Percentiles rank a stretch among this genome's conserved stretches.
Conservation (phyloP, 208 protist species). For the Ichthyophonus hoferi region DNA sequence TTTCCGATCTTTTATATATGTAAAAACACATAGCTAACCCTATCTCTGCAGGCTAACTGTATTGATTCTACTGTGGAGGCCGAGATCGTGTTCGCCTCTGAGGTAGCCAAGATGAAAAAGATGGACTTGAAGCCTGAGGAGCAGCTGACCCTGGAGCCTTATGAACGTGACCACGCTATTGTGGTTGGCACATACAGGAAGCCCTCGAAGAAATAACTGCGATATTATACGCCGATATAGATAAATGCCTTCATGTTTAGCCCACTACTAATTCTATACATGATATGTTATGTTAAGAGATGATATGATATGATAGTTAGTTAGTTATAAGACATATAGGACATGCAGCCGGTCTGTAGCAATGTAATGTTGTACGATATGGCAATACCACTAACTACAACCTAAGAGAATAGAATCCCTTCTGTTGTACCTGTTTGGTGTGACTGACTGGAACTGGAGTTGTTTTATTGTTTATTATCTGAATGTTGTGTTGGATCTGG, state of each 20-base stretch:
- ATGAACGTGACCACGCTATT: slow-evolving; percentile 98
- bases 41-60: slow-evolving; percentile 85
- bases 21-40: too few species aligned
- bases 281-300: not conserved
- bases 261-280: not conserved
- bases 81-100: slow-evolving; percentile 91
- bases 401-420: too few species aligned
- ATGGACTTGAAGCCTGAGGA: slow-evolving; percentile 94
- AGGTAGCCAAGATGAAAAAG: slow-evolving; percentile 92
- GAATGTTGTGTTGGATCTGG: too few species aligned
- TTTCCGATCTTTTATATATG: too few species aligned
- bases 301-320: not conserved
- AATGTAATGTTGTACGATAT: too few species aligned
- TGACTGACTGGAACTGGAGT: too few species aligned
- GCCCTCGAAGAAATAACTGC: not conserved
- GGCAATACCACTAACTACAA: too few species aligned
- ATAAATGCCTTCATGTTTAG: not conserved
- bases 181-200: slow-evolving; percentile 74
- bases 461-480: too few species aligned
- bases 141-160: slow-evolving; percentile 96
- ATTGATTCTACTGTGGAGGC: slow-evolving; percentile 97
- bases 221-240: not conserved
- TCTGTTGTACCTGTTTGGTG: too few species aligned
- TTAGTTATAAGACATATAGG: not conserved
- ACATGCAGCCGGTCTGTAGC: too few species aligned